Conservation (phyloP, 148 eudicot genomes). For the Fallopia convolvulus region DNA sequence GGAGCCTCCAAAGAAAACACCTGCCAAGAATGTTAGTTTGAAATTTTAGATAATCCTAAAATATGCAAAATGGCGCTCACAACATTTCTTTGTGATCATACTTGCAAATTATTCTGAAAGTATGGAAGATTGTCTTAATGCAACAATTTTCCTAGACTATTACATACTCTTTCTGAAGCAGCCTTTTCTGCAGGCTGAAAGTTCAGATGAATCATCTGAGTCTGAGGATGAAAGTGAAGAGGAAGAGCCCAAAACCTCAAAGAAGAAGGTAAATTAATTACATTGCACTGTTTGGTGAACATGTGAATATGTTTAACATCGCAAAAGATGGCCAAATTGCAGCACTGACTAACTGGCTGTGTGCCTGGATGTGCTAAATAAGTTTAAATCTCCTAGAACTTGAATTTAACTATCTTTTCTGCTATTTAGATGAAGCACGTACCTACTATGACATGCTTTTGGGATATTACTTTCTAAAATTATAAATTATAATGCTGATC, state of each 20-base stretch:
- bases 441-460: not conserved
- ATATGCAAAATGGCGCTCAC: not conserved
- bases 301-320: not conserved
- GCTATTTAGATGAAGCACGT: not conserved
- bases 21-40: not conserved
- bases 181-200: not conserved
- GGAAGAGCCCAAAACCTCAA: constrained; percentile 7
- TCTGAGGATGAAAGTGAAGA: constrained; percentile 3
- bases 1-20: not conserved
- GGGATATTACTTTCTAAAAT: too few species aligned
- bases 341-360: not conserved
- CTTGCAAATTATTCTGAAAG: not conserved
- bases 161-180: not conserved
- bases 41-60: not conserved
- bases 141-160: not conserved
- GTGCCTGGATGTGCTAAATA: too few species aligned
- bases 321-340: not conserved
- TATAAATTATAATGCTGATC: too few species aligned
- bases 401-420: not conserved
- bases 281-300: not conserved
- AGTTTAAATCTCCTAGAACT: too few species aligned
- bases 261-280: not conserved
- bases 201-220: not conserved
- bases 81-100: not conserved
- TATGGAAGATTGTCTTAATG: not conserved